Evolutionary conservation across 1,284 basidiomycete species (phyloP).

Genomic region (Ceratobasidium sp.): DNA sequence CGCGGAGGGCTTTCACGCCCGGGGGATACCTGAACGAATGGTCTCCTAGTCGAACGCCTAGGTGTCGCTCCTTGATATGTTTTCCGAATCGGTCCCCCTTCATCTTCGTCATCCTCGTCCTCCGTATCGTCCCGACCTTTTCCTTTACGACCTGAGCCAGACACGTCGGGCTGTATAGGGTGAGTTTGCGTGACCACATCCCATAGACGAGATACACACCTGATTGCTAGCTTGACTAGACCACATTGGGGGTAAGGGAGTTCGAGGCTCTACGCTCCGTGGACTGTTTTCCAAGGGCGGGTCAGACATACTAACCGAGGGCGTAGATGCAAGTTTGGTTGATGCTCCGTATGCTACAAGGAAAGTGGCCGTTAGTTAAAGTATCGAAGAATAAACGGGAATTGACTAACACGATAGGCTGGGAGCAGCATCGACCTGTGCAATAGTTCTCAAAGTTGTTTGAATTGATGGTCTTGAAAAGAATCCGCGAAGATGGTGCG

Average conservation of each 20-base stretch:
- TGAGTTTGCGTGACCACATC: neutral
- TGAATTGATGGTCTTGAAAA: slow-evolving; percentile 15
- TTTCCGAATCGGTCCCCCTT: slow-evolving; percentile 13
- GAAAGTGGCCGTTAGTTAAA: neutral
- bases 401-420: slow-evolving; percentile 15
- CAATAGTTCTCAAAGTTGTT: slow-evolving; percentile 27
- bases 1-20: no score
- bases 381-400: neutral
- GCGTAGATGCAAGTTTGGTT: slow-evolving; percentile 7
- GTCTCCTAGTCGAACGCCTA: neutral
- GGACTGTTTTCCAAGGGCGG: neutral
- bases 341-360: slow-evolving; percentile 1
- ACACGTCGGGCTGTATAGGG: neutral
- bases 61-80: slow-evolving; percentile 33
- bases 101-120: slow-evolving; percentile 31
- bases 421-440: slow-evolving; percentile 29
- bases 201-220: neutral
- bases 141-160: slow-evolving; percentile 9
- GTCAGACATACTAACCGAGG: slow-evolving; percentile 30
- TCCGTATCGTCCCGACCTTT: slow-evolving; percentile 35
- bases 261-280: neutral
- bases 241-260: neutral
- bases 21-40: neutral
- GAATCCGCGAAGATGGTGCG: slow-evolving; percentile 33
- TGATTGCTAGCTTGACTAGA: neutral